Base-by-base conservation (phyloP, 2,329 filamentous ascomycete species). In the Biscogniauxia sp. region DNA sequence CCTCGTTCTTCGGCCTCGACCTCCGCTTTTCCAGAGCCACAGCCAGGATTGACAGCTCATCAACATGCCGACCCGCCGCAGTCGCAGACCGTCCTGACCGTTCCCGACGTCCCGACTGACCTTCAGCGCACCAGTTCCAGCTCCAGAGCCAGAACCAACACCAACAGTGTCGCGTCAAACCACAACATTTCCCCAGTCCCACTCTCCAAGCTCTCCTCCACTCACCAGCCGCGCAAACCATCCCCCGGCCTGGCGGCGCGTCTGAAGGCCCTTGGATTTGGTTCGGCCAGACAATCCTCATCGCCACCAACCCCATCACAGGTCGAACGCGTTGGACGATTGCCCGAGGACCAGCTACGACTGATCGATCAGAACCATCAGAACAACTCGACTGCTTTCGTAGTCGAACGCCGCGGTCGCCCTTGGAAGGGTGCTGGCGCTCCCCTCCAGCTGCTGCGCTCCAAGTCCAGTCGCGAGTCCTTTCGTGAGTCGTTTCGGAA, bases 361-460 rank as follows among this genome's bases (percentile, higher is more conserved):
- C 82, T 87, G 70, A 83, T 92, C 69, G 89, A 93, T 77, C 80
- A 85, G 66, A 84, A 85, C 61, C 87, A 90, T 72, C 82, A 83
- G 66, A 82, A 85, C 61, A 80, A 80, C 71, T 84, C 83, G 23
- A 65, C 72, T 66, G 72, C 72, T 64, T 79, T 79, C 65, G 79
- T 78, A 66, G 79, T 91, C 69, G 81, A 88, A 74, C 83, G 88
- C 72, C 83, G 88, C 70, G 89, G 89, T 72, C 86, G 87, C 71
- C 84, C 88, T 68, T 92, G 89, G 89, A 90, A 85, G 78, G 87
- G 86, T 73, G 82, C 84, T 72, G 83, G 84, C 72, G 79, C 82
- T 68, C 79, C 80, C 65, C 78, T 86, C 58, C 70, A 73, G 56
- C 54, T 73, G 56, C 58, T 74, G 26, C 66, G 71, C 53, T 72